Evolutionary conservation across 2,329 filamentous ascomycete genomes (phyloP), one percentile per base, ranked within the genome.

Genomic region (Phaeomoniella chlamydospora): DNA sequence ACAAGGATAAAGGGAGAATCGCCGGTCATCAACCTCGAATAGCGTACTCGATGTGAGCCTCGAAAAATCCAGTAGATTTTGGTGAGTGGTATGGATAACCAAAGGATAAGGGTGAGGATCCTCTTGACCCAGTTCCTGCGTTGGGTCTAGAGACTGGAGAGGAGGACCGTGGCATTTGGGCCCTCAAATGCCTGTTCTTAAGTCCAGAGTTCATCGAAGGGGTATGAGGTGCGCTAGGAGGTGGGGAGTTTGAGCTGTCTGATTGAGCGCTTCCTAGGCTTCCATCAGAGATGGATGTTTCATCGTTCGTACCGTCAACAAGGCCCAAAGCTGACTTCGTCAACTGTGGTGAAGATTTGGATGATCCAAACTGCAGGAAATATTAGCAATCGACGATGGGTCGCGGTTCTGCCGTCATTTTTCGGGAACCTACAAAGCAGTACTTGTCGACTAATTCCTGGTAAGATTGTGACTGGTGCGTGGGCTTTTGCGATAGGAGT

Each of bases 381-480:
- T 39, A 55, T 62, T 57, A 52, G 41, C 50, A 26, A 39, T 37
- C 16, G 29, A 16, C 41, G 29, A 11, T 33, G 37, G n/a, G 29
- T 14, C 37, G 15, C 31, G 18, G 4, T 29, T 29, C 34, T 10
- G 43, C 39, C 41, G 45, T 40, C 43, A 41, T 45, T 33, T 45
- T 46, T 41, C 59, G 59, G 54, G 71, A 71, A 93, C 88, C 77
- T 88, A 94, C 88, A 75, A 96, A 98, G 72, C 90, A 98, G 70
- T 94, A 98, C 68, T 93, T 94, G 68, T 93, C 87, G 59, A 98
- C 81, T 45, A 98, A 73, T 62, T 98, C 90, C 62, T 92, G 84
- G 58, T 98, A 96, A 41, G 88, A 87, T 41, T 84, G 77, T 44
- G 86, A 92, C 41, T 87, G 74, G 45, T 94, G 78, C 51, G 73